A percentile compares a stretch with the other conserved stretches of the same genome.
Conservation (phyloP, 2,329 filamentous ascomycete species). For the Aspergillus brasiliensis region DNA sequence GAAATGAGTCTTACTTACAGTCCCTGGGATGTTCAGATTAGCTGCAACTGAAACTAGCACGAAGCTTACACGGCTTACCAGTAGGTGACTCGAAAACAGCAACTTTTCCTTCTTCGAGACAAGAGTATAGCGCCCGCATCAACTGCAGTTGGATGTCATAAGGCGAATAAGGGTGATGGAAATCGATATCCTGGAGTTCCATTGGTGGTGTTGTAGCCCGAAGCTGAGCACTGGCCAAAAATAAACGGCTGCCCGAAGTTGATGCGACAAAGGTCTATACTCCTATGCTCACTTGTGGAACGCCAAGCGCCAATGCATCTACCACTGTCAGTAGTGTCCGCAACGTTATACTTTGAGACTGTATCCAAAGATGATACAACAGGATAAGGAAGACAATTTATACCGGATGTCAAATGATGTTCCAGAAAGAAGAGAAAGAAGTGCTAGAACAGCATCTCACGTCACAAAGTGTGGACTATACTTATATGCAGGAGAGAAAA, state of each 20-base stretch:
- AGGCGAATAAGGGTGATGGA: conserved; percentile 83
- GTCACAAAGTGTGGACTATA: not conserved
- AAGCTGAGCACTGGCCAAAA: not conserved
- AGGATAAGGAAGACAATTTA: not conserved
- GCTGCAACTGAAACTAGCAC: conserved; percentile 5
- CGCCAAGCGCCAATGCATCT: not conserved
- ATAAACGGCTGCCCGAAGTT: not conserved
- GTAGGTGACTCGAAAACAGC: conserved; percentile 94
- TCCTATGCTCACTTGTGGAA: not conserved
- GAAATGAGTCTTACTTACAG: conserved; percentile 35
- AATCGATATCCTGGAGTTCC: conserved; percentile 55
- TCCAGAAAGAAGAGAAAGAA: not conserved
- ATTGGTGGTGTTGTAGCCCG: conserved; percentile 21
- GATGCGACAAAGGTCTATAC: not conserved
- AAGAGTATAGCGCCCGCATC: conserved; percentile 79
- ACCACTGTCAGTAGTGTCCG: not conserved
- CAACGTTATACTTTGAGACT: not conserved
- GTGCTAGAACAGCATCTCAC: not conserved
- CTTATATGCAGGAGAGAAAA: too few relatives aligned
- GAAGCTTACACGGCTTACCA: conserved; percentile 56
- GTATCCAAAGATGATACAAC: too few relatives aligned
- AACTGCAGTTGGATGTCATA: conserved; percentile 87
- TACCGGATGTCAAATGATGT: not conserved
- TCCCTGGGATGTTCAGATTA: conserved; percentile 37
- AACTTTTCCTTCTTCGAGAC: conserved; percentile 76